Percentiles rank a stretch among this genome's conserved stretches.
phyloP scores from a whole-genome alignment of 306 rosid species.

The Astragalus glycyphyllos region DNA sequence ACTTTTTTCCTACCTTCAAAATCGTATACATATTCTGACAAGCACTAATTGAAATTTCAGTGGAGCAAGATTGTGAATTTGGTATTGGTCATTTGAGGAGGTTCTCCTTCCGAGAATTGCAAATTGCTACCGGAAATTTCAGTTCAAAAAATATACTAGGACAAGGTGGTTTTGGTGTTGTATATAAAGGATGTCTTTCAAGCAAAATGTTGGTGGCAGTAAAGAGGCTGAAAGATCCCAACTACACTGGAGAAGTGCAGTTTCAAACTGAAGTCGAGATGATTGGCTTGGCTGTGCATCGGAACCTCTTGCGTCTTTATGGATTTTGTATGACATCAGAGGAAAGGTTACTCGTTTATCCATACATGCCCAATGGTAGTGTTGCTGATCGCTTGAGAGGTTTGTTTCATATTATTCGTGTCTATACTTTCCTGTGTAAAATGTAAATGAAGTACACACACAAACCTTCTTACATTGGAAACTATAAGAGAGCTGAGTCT shows the following conservation, averaged over 20 bases:
- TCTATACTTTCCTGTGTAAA: background rate
- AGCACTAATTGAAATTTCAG: slow-evolving; percentile 53
- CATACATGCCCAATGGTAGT: slow-evolving; percentile 93
- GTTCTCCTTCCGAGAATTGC: slow-evolving; percentile 89
- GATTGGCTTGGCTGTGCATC: slow-evolving; percentile 97
- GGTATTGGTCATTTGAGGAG: slow-evolving; percentile 86
- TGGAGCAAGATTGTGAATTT: slow-evolving; percentile 89
- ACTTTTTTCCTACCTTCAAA: slow-evolving; percentile 21
- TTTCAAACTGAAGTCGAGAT: slow-evolving; percentile 98
- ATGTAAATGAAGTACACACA: background rate
- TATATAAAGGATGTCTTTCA: slow-evolving; percentile 90
- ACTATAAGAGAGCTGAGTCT: background rate
- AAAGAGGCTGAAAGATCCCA: slow-evolving; percentile 94
- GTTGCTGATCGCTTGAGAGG: slow-evolving; percentile 98
- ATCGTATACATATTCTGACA: slow-evolving; percentile 36
- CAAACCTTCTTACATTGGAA: slow-evolving; percentile 9
- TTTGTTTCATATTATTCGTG: slow-evolving; percentile 49
- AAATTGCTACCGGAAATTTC: slow-evolving; percentile 83
- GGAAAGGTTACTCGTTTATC: slow-evolving; percentile 94
- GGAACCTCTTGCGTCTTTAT: slow-evolving; percentile 82
- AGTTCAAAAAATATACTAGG: slow-evolving; percentile 77
- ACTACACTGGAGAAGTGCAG: slow-evolving; percentile 95
- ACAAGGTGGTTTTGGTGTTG: slow-evolving; percentile 97
- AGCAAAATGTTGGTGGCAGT: slow-evolving; percentile 85
- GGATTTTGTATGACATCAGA: slow-evolving; percentile 89